A percentile compares a stretch with the other conserved stretches of the same genome.
Evolutionary conservation across 1,284 basidiomycete genomes (phyloP).

Genomic region (Cutaneotrichosporon arboriforme): DNA sequence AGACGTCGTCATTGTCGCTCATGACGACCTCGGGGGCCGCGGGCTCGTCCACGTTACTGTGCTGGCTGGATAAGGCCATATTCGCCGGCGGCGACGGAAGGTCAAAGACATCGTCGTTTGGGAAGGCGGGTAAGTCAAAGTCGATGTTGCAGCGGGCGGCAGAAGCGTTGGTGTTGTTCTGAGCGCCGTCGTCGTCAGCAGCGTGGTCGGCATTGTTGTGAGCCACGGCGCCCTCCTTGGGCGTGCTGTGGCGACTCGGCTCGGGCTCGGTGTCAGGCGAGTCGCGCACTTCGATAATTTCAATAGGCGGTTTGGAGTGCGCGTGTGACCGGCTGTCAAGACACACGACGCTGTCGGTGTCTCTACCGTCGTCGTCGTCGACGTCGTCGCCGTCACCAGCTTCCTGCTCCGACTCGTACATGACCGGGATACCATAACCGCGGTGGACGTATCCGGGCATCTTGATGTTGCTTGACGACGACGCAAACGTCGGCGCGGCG

Average conservation of each 20-base stretch:
- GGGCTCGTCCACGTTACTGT: background rate
- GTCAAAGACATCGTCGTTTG: no score
- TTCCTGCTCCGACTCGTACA: conserved; percentile 16
- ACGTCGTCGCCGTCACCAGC: conserved; percentile 1
- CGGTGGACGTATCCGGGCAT: background rate
- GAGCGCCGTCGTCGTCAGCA: no score
- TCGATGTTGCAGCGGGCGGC: no score
- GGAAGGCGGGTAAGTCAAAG: no score
- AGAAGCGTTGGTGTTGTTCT: no score
- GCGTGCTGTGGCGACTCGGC: no score
- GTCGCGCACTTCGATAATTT: no score
- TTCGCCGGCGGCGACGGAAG: no score
- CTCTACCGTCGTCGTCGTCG: conserved; percentile 1
- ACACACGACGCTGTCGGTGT: background rate
- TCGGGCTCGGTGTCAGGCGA: no score
- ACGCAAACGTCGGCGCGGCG: background rate
- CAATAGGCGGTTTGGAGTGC: no score
- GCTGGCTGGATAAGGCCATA: background rate
- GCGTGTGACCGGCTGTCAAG: background rate
- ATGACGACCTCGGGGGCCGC: background rate
- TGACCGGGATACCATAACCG: conserved; percentile 13
- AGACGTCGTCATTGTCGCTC: background rate
- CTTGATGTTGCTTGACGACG: background rate
- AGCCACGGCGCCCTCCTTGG: no score
- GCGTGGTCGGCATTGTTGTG: no score